phyloP scores from a whole-genome alignment of 2,329 filamentous ascomycete species.

The Fusarium sp. region DNA sequence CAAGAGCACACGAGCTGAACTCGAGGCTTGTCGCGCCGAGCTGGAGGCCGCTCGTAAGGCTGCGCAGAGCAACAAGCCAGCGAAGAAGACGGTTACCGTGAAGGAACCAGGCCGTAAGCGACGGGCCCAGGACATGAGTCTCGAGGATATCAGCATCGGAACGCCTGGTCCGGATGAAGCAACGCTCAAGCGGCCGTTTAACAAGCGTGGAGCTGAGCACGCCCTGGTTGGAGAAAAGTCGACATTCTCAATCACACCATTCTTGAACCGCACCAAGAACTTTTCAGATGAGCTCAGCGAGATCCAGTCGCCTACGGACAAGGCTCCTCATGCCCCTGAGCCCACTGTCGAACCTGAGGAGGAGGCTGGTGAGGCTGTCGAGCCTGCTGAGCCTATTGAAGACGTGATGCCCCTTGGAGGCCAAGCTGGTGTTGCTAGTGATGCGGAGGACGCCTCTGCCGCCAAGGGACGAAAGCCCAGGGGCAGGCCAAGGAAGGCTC shows the following conservation, averaged over 20 bases:
- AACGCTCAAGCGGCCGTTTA: constrained; percentile 56
- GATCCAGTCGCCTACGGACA: constrained; percentile 36
- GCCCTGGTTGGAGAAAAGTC: constrained; percentile 81
- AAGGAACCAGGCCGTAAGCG: constrained; percentile 56
- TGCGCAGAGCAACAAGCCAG: constrained; percentile 29
- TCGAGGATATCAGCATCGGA: constrained; percentile 59
- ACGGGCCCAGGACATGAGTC: constrained; percentile 55
- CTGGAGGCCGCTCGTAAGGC: constrained; percentile 47
- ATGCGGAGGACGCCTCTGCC: constrained; percentile 16
- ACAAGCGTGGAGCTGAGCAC: constrained; percentile 67
- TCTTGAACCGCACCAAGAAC: constrained; percentile 79
- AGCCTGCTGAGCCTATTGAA: constrained; percentile 15
- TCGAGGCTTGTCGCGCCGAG: constrained; percentile 54
- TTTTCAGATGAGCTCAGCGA: constrained; percentile 50
- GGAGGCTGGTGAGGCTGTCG: constrained; percentile 16
- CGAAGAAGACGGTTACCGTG: constrained; percentile 33
- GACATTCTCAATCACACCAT: constrained; percentile 92
- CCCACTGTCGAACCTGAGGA: constrained; percentile 51
- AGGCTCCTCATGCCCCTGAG: constrained; percentile 22
- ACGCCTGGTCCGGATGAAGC: constrained; percentile 58
- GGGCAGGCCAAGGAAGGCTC: constrained; percentile 56
- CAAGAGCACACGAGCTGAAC: constrained; percentile 65
- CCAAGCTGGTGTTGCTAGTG: constrained; percentile 1
- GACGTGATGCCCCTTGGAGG: constrained; percentile 14
- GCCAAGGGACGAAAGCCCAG: constrained; percentile 51